Evolutionary conservation across 2,329 filamentous ascomycete species (phyloP).

Genomic region (Juglanconis oblonga): DNA sequence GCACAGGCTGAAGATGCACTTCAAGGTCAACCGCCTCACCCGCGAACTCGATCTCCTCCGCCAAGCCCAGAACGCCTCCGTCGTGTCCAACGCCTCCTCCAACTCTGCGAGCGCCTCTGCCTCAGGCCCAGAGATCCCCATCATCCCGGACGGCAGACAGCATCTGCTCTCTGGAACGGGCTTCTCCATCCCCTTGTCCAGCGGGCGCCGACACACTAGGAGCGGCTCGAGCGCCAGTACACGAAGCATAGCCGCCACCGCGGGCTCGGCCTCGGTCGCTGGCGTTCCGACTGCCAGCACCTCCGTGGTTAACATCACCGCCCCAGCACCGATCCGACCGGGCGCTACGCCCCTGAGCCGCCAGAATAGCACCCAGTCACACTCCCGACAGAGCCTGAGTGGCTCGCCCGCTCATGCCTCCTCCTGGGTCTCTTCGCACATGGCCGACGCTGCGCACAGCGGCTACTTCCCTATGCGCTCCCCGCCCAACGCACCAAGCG

Average conservation of each 20-base stretch:
- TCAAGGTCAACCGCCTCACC: constrained; percentile 84
- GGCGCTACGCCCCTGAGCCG: constrained; percentile 42
- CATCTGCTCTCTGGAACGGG: constrained; percentile 56
- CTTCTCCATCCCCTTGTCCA: constrained; percentile 54
- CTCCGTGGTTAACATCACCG: constrained; percentile 42
- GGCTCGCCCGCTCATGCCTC: constrained; percentile 44
- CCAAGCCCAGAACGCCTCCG: constrained; percentile 63
- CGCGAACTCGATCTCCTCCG: constrained; percentile 85
- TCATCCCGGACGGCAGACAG: constrained; percentile 37
- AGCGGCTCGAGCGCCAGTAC: constrained; percentile 55
- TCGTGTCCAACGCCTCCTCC: constrained; percentile 64
- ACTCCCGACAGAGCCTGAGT: constrained; percentile 49
- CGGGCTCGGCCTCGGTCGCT: constrained; percentile 35
- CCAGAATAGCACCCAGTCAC: constrained; percentile 49
- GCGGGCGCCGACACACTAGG: constrained; percentile 52
- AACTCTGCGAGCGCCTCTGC: constrained; percentile 52
- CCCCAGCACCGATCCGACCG: constrained; percentile 41
- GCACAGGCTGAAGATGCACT: constrained; percentile 2
- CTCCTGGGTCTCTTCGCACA: constrained; percentile 46
- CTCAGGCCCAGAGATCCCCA: constrained; percentile 43
- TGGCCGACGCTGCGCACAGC: constrained; percentile 32
- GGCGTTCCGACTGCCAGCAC: constrained; percentile 25
- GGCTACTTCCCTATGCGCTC: constrained; percentile 32
- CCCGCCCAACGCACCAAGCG: constrained; percentile 11
- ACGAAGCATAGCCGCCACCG: constrained; percentile 49